Base-by-base conservation (phyloP, 306 rosid genomes). In the Prosopis cineraria region DNA sequence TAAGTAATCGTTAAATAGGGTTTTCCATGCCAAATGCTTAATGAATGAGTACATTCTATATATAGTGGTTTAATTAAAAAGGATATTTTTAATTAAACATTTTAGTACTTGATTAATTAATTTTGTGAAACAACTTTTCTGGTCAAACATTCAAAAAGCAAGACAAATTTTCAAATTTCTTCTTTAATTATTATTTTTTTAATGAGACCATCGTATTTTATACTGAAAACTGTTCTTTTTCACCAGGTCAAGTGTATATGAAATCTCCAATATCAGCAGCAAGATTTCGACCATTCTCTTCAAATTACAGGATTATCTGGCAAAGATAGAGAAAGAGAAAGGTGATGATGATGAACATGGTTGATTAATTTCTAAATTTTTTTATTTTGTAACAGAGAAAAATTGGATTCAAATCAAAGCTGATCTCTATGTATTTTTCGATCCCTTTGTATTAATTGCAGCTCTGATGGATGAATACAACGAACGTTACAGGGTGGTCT, bases 381-480 rank as follows among this genome's bases (percentile, higher is more conserved):
- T 45, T 1, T 13, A 10, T 44, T 2, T 14, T 14, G 1, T 44
- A n/a, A 44, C 50, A 44, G n/a, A 44, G 0, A 40, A 10, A 44
- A 13, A 14, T 43, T 44, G 50, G 4, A 44, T 16, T 44, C 50
- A 13, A 13, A 44, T 44, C 4, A 44, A 44, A 3, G 50, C 50
- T 44, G 6, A 44, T 44, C 6, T 44, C 5, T 44, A 13, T 44
- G 41, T 63, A 47, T 34, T n/a, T n/a, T n/a, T n/a, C n/a, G n/a
- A n/a, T 76, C n/a, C n/a, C n/a, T n/a, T n/a, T n/a, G n/a, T n/a
- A n/a, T n/a, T n/a, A n/a, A 37, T 5, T 52, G 73, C 80, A 84
- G 87, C 31, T 17, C 77, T 75, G 10, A 62, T 75, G 2, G 82
- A 85, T 58, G 88, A 85, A 50, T 79, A 82, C 50, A 19, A 68